Base-by-base conservation (phyloP, 352 stramenopile species). In the Salisapilia sapeloensis region DNA sequence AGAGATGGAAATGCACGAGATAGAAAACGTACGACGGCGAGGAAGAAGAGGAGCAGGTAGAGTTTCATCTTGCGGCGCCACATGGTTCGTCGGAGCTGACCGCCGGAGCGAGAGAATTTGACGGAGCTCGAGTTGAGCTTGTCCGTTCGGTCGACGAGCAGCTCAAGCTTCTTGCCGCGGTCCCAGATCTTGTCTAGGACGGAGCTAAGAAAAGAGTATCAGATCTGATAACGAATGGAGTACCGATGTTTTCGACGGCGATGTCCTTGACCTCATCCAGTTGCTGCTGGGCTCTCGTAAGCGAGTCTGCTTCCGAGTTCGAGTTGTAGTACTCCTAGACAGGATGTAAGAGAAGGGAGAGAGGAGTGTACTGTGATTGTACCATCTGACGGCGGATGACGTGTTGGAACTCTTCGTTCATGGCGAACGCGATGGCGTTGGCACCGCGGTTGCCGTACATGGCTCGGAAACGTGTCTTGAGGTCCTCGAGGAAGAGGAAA, bases 241-340 rank as follows among this genome's bases (percentile, higher is more conserved):
- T 40, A 77, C 65, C 64, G 48, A 99, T 98, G 54, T 99, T 99
- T 50, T 98, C 80, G 21, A 99, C 81, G 91, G 99, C 98, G 34
- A 96, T 83, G 48, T 95, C 85, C 50, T 98, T 98, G 2, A 99
- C 92, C 30, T 97, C 85, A 47, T 98, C 92, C 36, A 99, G 89
- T 65, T 98, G 90, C 45, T 81, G 76, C 54, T 97, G 82, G 19
- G 98, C 90, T 3, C 60, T 48, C 17, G 72, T 81, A 37, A 97
- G 78, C 38, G 81, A 83, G 55, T 97, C 91, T 16, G 91, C 75
- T 21, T 95, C 71, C 4, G 90, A 80, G 38, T 89, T 69, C 8
- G 70, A 62, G 40, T 86, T 90, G 50, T 83, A 90, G 21, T 82
- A 86, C 28, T 90, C 74, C 38, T 86, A n/a, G n/a, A n/a, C n/a